Percentiles rank a stretch among this genome's conserved stretches.
phyloP scores from a whole-genome alignment of 352 stramenopile genomes.

The Lagenidium sp. region DNA sequence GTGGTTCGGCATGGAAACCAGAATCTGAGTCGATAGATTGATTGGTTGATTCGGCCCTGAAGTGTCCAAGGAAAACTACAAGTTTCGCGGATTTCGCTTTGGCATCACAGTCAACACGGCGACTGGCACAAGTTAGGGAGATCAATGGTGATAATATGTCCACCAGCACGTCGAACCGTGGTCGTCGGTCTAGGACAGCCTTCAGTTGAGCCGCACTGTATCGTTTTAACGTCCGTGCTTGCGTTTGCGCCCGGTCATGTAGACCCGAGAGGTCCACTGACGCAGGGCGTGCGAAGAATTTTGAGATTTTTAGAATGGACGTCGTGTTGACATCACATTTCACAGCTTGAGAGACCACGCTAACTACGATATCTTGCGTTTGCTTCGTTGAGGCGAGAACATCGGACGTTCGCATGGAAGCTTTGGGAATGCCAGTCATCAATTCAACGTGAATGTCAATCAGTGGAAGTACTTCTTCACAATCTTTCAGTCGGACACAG shows the following conservation, averaged over 20 bases:
- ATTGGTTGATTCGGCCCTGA: too few species aligned
- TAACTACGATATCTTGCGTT: conserved; percentile 35
- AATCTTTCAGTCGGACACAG: conserved; percentile 54
- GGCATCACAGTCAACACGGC: conserved; percentile 5
- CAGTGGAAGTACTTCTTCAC: conserved; percentile 56
- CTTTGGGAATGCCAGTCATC: too few species aligned
- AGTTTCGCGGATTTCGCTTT: conserved; percentile 44
- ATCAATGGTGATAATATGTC: conserved; percentile 79
- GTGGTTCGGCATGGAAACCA: too few species aligned
- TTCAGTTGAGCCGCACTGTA: conserved; percentile 72
- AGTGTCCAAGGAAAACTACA: conserved; percentile 66
- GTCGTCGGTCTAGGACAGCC: conserved; percentile 54
- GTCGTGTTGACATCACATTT: conserved; percentile 73
- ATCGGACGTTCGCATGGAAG: too few species aligned
- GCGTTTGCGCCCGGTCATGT: conserved; percentile 57
- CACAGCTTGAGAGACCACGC: conserved; percentile 70
- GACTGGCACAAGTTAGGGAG: conserved; percentile 51
- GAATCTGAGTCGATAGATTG: too few species aligned
- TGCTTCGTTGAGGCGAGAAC: conserved; percentile 2
- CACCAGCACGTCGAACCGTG: conserved; percentile 60
- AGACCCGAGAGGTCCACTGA: conserved; percentile 72
- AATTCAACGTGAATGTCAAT: conserved; percentile 60
- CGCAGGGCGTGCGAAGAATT: conserved; percentile 62
- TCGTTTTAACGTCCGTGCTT: conserved; percentile 63
- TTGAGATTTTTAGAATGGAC: conserved; percentile 53